Evolutionary conservation across 139 green algal species (phyloP), one percentile per base, ranked within the genome.

Genomic region (Nannochloris sp.): DNA sequence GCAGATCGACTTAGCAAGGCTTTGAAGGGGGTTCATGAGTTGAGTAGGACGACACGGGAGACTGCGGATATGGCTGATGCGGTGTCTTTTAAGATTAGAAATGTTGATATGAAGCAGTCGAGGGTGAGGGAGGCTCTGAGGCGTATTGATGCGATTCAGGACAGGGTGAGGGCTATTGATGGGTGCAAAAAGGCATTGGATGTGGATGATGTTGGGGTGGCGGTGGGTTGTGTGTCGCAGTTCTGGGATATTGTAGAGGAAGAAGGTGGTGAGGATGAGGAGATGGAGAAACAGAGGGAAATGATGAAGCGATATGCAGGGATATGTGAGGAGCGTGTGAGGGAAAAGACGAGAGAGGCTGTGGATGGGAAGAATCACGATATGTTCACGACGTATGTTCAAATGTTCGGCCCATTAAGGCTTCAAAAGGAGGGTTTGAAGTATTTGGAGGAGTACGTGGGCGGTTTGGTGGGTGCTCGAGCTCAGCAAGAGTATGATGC

Each of bases 201-300:
- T n/a, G 16, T 16, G 9, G 68, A 89, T 61, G 88, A 97, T 63
- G 96, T 89, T 59, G 91, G 97, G 57, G 74, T 73, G 0, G 91
- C 91, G 16, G 90, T 88, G 3, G 36, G 80, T 3, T 86, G 80
- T 68, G 81, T 97, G 29, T 64, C 67, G 25, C 82, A 65, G 5
- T 95, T 92, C 61, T 72, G 89, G 46, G 71, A 88, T 31, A 78
- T 96, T 40, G 86, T 95, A 56, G 62, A 72, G 2, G 56, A 73
- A 49, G 60, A 87, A 55, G 61, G 46, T 6, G 48, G 31, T 56
- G 14, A 57, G 49, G 48, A 14, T 62, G 67, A 57, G 2, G 46
- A 53, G 59, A 11, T 26, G 37, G 59, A 46, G 57, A 56, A 30
- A 26, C 63, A 66, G 65, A 66, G 46, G n/a, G n/a, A 20, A 26